These are phyloP conservation scores for Fusarium subglutinans DNA, from an alignment of 2,329 filamentous ascomycete species.

Conservation along the genomic window DNA sequence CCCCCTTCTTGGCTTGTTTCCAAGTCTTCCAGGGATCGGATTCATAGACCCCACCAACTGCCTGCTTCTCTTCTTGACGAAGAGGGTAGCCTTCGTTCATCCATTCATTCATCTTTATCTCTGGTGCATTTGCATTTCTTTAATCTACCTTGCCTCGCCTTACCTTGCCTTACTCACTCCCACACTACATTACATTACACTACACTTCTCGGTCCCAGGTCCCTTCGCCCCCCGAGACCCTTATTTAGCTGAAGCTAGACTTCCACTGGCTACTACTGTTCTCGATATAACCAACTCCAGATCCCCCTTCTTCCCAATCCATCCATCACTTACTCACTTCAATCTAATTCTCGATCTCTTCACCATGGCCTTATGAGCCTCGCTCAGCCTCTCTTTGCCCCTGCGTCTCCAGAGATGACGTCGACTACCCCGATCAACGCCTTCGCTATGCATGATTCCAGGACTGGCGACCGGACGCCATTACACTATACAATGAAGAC, in stretches of 20 bases:
- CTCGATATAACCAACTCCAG: slow-evolving; percentile 15
- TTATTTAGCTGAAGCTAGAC: slow-evolving; percentile 17
- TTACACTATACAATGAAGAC: slow-evolving; percentile 60
- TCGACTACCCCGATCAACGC: slow-evolving; percentile 39
- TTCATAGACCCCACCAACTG: slow-evolving; percentile 42
- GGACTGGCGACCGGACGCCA: slow-evolving; percentile 48
- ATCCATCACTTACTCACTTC: background rate
- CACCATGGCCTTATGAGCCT: slow-evolving; percentile 39
- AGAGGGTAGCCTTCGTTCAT: background rate
- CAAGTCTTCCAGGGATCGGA: slow-evolving; percentile 38
- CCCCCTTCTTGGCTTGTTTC: slow-evolving; percentile 39
- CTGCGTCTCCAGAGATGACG: slow-evolving; percentile 38
- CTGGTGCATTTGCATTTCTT: slow-evolving; percentile 22
- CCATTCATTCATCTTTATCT: slow-evolving; percentile 26
- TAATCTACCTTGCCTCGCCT: slow-evolving; percentile 15
- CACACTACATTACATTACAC: background rate
- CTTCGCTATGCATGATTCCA: slow-evolving; percentile 47
- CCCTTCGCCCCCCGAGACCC: slow-evolving; percentile 13
- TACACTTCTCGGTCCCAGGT: slow-evolving; percentile 17
- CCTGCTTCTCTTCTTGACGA: slow-evolving; percentile 36
- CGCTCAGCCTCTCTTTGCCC: slow-evolving; percentile 14
- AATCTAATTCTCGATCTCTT: slow-evolving; percentile 16
- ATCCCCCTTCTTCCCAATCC: background rate
- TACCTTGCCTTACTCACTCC: background rate
- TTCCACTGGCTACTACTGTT: background rate